Evolutionary conservation across 176 grass and related monocot species (phyloP).

Genomic region (Zizania latifolia): DNA sequence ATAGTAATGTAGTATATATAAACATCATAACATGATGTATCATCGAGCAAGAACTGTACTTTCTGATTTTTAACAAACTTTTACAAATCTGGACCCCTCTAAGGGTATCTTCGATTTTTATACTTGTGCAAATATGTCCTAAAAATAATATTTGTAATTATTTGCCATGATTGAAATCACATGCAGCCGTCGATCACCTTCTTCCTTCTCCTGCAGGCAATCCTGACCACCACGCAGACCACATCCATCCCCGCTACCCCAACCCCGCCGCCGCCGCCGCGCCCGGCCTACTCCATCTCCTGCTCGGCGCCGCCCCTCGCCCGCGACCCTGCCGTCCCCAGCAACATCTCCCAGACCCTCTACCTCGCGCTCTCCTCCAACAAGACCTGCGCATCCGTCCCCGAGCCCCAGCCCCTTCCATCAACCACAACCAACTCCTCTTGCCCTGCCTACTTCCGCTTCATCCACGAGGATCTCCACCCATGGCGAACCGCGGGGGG

Average conservation of each 20-base stretch:
- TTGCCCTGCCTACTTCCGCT: slow-evolving; percentile 80
- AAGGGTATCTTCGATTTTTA: not conserved
- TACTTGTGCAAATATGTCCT: not conserved
- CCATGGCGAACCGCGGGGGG: slow-evolving; percentile 64
- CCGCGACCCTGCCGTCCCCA: slow-evolving; percentile 31
- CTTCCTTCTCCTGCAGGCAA: slow-evolving; percentile 25
- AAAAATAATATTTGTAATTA: not conserved
- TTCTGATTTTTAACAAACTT: not conserved
- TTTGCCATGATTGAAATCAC: not conserved
- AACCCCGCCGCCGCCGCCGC: slow-evolving; percentile 27
- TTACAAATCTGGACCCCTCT: not conserved
- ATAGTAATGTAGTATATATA: not conserved
- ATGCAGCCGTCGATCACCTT: not conserved
- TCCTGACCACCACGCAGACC: slow-evolving; percentile 25
- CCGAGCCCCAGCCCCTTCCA: slow-evolving; percentile 9
- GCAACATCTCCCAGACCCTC: slow-evolving; percentile 53
- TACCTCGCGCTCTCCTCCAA: slow-evolving; percentile 22
- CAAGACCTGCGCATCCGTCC: slow-evolving; percentile 9
- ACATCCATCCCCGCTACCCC: slow-evolving; percentile 26
- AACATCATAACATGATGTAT: not conserved
- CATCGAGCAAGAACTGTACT: not conserved
- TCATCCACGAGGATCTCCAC: slow-evolving; percentile 79
- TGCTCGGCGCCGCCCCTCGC: slow-evolving; percentile 37
- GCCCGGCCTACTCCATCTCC: slow-evolving; percentile 31
- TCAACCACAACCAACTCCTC: slow-evolving; percentile 19